These are phyloP conservation scores for Russula ochroleuca DNA, from an alignment of 768 basidiomycete species.

Conservation along the genomic window DNA sequence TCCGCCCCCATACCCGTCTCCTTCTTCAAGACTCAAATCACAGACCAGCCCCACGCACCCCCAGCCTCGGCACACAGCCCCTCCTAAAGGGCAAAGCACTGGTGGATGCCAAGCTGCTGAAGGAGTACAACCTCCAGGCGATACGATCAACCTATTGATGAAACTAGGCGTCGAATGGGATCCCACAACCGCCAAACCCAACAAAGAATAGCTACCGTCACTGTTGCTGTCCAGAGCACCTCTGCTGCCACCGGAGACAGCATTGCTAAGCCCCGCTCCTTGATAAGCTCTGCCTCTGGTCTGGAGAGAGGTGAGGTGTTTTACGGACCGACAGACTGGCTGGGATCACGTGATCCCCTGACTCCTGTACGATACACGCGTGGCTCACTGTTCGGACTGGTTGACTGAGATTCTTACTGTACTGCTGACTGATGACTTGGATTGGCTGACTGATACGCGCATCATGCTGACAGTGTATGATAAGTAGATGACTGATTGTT, in stretches of 20 bases:
- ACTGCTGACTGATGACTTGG: too few species aligned
- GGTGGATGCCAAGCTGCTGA: slow-evolving; percentile 80
- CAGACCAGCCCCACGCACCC: slow-evolving; percentile 62
- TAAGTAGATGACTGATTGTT: too few species aligned
- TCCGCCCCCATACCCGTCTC: slow-evolving; percentile 69
- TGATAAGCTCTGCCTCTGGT: too few species aligned
- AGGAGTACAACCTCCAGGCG: slow-evolving; percentile 85
- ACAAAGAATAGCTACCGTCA: slow-evolving; percentile 30
- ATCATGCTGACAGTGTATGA: too few species aligned
- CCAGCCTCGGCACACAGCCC: slow-evolving; percentile 77
- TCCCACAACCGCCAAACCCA: slow-evolving; percentile 41
- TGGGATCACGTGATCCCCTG: too few species aligned
- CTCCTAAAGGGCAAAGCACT: slow-evolving; percentile 94
- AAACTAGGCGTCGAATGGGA: slow-evolving; percentile 73
- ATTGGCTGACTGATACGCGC: too few species aligned
- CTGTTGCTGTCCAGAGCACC: slow-evolving; percentile 9
- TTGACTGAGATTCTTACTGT: too few species aligned
- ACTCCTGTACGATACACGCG: too few species aligned
- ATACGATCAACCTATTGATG: slow-evolving; percentile 81
- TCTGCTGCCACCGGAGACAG: slow-evolving; percentile 5
- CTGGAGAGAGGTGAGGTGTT: too few species aligned
- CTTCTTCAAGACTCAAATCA: slow-evolving; percentile 72
- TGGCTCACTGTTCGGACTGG: too few species aligned
- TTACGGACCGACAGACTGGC: too few species aligned
- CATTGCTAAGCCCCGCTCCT: slow-evolving; percentile 18